Conservation (phyloP, 345 rosid species). For the Rhizophora mangle region DNA sequence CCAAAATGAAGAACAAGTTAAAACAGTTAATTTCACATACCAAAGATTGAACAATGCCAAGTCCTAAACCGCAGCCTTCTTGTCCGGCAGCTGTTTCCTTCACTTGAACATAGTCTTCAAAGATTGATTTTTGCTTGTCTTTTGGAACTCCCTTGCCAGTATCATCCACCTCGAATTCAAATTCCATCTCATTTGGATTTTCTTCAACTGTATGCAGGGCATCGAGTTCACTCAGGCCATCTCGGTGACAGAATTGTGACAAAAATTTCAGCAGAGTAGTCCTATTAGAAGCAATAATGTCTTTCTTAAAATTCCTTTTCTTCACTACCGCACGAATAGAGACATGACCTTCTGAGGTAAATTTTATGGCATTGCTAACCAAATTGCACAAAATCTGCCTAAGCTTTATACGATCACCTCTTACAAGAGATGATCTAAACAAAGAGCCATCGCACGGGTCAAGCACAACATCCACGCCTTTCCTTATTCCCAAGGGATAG, state of each 20-base stretch:
- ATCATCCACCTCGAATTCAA: slow-evolving; percentile 41
- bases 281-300: slow-evolving; percentile 30
- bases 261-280: slow-evolving; percentile 15
- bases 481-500: slow-evolving; percentile 29
- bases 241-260: slow-evolving; percentile 18
- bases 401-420: slow-evolving; percentile 29
- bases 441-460: slow-evolving; percentile 37
- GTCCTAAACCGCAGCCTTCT: slow-evolving; percentile 39
- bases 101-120: slow-evolving; percentile 42
- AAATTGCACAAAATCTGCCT: slow-evolving; percentile 38
- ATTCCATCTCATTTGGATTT: slow-evolving; percentile 22
- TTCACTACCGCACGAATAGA: slow-evolving; percentile 25
- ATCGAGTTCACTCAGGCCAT: slow-evolving; percentile 19
- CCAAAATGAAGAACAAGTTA: no score
- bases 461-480: slow-evolving; percentile 31
- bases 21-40: slow-evolving; percentile 14
- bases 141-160: slow-evolving; percentile 37
- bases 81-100: slow-evolving; percentile 34
- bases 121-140: slow-evolving; percentile 33
- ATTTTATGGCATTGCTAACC: slow-evolving; percentile 34
- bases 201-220: slow-evolving; percentile 24
- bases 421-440: slow-evolving; percentile 21
- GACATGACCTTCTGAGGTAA: slow-evolving; percentile 35
- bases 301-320: slow-evolving; percentile 22
- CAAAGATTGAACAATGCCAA: slow-evolving; percentile 40